phyloP scores from a whole-genome alignment of 768 basidiomycete species.

The Xerocomellus amylosporus region DNA sequence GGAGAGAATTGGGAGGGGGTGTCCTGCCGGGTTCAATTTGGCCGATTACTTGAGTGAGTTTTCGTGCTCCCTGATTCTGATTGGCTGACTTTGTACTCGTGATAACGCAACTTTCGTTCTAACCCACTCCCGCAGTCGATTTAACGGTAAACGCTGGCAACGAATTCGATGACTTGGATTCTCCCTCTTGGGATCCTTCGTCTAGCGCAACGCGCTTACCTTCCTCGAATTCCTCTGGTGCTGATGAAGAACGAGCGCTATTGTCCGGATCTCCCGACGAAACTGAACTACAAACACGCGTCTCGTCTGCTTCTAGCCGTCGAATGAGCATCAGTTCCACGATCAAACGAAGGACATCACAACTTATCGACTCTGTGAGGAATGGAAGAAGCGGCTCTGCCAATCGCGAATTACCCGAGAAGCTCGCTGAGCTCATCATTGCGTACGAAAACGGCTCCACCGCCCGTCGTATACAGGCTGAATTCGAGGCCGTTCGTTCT shows the following conservation, averaged over 20 bases:
- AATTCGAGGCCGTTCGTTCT: slow-evolving; percentile 49
- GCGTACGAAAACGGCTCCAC: slow-evolving; percentile 69
- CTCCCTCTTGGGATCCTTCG: slow-evolving; percentile 36
- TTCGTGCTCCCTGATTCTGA: not conserved
- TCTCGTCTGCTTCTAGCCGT: slow-evolving; percentile 27
- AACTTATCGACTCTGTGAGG: slow-evolving; percentile 59
- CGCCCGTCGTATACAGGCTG: slow-evolving; percentile 55
- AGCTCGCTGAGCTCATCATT: slow-evolving; percentile 68
- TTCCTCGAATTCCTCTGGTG: slow-evolving; percentile 43
- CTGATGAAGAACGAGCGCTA: slow-evolving; percentile 70
- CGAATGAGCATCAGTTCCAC: slow-evolving; percentile 47
- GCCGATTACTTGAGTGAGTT: slow-evolving; percentile 91
- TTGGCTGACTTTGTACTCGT: not conserved
- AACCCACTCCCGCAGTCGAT: slow-evolving; percentile 49
- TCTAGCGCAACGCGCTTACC: slow-evolving; percentile 25
- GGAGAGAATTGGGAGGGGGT: slow-evolving; percentile 70
- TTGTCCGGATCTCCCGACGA: slow-evolving; percentile 46
- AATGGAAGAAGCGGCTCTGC: slow-evolving; percentile 31
- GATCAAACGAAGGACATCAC: slow-evolving; percentile 71
- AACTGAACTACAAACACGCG: slow-evolving; percentile 50
- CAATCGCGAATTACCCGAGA: slow-evolving; percentile 45
- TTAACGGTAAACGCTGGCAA: slow-evolving; percentile 61
- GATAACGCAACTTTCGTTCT: not conserved
- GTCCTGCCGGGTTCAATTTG: slow-evolving; percentile 94
- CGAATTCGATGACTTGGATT: slow-evolving; percentile 30